These are phyloP conservation scores for Daldinia sp. DNA, from an alignment of 2,329 filamentous ascomycete genomes.

Conservation along the genomic window DNA sequence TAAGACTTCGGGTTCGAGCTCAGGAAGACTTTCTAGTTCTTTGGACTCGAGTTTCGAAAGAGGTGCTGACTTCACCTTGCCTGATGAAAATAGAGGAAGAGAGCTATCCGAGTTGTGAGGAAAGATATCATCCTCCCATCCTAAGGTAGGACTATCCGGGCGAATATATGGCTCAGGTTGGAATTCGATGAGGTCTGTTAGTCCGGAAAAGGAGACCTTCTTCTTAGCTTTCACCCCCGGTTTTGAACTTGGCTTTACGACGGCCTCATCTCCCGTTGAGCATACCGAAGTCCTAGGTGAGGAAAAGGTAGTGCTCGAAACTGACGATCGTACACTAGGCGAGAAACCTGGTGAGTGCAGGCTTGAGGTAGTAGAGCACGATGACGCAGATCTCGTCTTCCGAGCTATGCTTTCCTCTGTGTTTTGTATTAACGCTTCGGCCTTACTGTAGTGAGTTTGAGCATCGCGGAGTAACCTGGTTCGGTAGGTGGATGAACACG, in stretches of 20 bases:
- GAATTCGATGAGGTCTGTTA: slow-evolving; percentile 50
- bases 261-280: slow-evolving; percentile 44
- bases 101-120: slow-evolving; percentile 26
- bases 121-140: slow-evolving; percentile 58
- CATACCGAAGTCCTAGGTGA: slow-evolving; percentile 62
- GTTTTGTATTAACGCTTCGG: slow-evolving; percentile 60
- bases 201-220: slow-evolving; percentile 59
- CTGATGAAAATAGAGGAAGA: slow-evolving; percentile 24
- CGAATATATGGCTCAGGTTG: slow-evolving; percentile 63
- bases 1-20: slow-evolving; percentile 23
- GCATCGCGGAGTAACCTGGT: slow-evolving; percentile 64
- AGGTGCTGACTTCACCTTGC: slow-evolving; percentile 19
- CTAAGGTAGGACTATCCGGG: slow-evolving; percentile 71
- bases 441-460: slow-evolving; percentile 63
- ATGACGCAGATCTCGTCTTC: slow-evolving; percentile 55
- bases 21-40: not conserved
- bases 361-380: slow-evolving; percentile 54
- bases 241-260: slow-evolving; percentile 28
- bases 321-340: slow-evolving; percentile 61
- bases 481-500: slow-evolving; percentile 60
- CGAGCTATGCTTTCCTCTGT: slow-evolving; percentile 58
- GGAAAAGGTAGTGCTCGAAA: slow-evolving; percentile 57
- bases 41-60: slow-evolving; percentile 8
- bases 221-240: slow-evolving; percentile 51
- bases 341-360: slow-evolving; percentile 62